phyloP scores from a whole-genome alignment of 2,329 filamentous ascomycete species.

The Fusarium sp. region DNA sequence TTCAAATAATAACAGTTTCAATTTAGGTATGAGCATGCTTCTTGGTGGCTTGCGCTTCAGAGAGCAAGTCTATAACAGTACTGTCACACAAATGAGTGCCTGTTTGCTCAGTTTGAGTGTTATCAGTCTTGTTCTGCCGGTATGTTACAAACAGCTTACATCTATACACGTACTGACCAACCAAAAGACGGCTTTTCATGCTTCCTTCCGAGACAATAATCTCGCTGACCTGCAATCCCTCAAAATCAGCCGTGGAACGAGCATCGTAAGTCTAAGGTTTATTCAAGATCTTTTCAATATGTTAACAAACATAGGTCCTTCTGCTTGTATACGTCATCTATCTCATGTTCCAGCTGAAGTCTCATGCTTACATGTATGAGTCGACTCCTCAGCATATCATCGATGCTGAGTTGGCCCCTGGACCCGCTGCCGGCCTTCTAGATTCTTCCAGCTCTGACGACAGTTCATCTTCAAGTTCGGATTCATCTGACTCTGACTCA shows the following conservation, averaged over 20 bases:
- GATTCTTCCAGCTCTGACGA: constrained; percentile 71
- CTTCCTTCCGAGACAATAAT: constrained; percentile 73
- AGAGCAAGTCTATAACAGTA: constrained; percentile 96
- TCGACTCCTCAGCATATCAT: constrained; percentile 93
- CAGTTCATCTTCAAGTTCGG: constrained; percentile 68
- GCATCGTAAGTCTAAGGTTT: constrained; percentile 66
- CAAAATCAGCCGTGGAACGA: constrained; percentile 88
- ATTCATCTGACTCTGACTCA: constrained; percentile 70
- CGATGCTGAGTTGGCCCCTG: constrained; percentile 88
- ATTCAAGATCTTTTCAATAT: background rate
- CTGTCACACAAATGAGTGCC: constrained; percentile 94
- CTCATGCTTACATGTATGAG: constrained; percentile 89
- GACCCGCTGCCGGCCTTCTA: constrained; percentile 82
- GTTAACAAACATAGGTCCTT: constrained; percentile 8
- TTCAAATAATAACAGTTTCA: constrained; percentile 57
- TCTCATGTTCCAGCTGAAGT: constrained; percentile 89
- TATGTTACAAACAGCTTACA: constrained; percentile 50
- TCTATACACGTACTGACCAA: constrained; percentile 48
- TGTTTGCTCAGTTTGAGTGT: constrained; percentile 90
- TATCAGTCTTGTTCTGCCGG: constrained; percentile 84
- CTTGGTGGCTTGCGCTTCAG: constrained; percentile 85
- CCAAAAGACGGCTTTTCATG: constrained; percentile 83
- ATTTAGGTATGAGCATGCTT: constrained; percentile 91
- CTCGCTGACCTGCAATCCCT: constrained; percentile 76
- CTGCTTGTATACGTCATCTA: constrained; percentile 81